Base-by-base conservation (phyloP, 2,329 filamentous ascomycete species). In the Trichophyton equinum region DNA sequence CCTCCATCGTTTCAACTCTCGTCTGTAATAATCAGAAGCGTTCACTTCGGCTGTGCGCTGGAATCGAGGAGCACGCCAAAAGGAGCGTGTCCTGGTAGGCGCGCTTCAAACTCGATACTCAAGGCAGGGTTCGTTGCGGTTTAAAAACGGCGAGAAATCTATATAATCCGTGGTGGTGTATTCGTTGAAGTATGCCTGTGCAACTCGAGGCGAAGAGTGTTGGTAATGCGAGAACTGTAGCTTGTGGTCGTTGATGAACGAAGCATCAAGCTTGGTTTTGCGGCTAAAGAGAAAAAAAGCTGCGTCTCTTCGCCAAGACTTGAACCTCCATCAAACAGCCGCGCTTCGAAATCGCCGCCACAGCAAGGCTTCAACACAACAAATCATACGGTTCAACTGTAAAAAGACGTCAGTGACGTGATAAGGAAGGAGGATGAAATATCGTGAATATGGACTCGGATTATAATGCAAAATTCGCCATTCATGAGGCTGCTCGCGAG, bases 401-500 rank as follows among this genome's bases (percentile, higher is more conserved):
- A 11, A 36, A 20, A 18, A 55, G 6, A n/a, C 51, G 8, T 7
- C n/a, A 18, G 13, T 8, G 33, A 55, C 9, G n/a, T n/a, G 7
- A 55, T 15, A 20, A 2, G 9, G n/a, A 36, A 6, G 18, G 25
- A 27, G 6, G 9, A 38, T 33, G 5, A 36, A n/a, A 33, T 33
- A 18, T 36, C 22, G 8, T 8, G 49, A 49, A 6, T 25, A 77
- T 77, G 74, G 69, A 75, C 62, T 63, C 72, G 9, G 72, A 75
- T 60, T 73, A 77, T 56, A 73, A 77, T 62, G 78, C 84, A 58
- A 89, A 87, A 68, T 96, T 86, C 67, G 87, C 90, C 30, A 86
- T 96, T 49, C 92, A 97, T 71, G 88, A 88, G 66, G 92, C 92
- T 47, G 87, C 87, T 64, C 83, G 91, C 61, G 89, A 95, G 73